Conservation (phyloP, 2,329 filamentous ascomycete species). For the Dothistroma pini region DNA sequence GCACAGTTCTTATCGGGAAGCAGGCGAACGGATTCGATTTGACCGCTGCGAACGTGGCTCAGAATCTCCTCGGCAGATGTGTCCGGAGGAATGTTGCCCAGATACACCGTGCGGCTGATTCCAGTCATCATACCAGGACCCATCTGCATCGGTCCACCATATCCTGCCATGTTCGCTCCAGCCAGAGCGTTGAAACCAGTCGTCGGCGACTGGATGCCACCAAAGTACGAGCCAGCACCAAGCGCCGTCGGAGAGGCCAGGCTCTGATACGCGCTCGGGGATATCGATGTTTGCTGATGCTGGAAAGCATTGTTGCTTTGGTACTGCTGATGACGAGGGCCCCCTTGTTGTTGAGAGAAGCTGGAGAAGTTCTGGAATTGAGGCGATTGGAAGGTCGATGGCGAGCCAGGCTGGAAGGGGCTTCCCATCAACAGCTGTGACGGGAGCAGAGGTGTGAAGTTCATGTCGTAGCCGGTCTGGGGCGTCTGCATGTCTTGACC, state of each 20-base stretch:
- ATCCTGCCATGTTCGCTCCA: conserved; percentile 36
- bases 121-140: conserved; percentile 67
- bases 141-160: conserved; percentile 51
- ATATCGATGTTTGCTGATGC: conserved; percentile 62
- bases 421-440: conserved; percentile 93
- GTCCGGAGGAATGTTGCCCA: conserved; percentile 98
- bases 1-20: conserved; percentile 99
- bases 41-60: conserved; percentile 91
- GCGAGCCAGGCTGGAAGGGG: conserved; percentile 93
- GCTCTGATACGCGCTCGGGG: conserved; percentile 77
- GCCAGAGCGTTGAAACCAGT: conserved; percentile 65
- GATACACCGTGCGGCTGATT: conserved; percentile 92
- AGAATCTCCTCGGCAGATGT: conserved; percentile 96
- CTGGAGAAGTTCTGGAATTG: conserved; percentile 83
- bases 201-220: conserved; percentile 80
- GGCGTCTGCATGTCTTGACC: conserved; percentile 75
- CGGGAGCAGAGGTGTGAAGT: conserved; percentile 92
- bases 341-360: conserved; percentile 64
- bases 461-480: conserved; percentile 91
- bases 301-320: conserved; percentile 67
- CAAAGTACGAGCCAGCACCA: conserved; percentile 74
- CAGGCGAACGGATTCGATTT: conserved; percentile 97
- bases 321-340: conserved; percentile 44
- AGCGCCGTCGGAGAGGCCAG: conserved; percentile 84
- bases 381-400: conserved; percentile 81